A percentile compares a stretch with the other conserved stretches of the same genome.
These are phyloP conservation scores for Penicillium cinerascens DNA, from an alignment of 495 filamentous ascomycete species.

Conservation along the genomic window DNA sequence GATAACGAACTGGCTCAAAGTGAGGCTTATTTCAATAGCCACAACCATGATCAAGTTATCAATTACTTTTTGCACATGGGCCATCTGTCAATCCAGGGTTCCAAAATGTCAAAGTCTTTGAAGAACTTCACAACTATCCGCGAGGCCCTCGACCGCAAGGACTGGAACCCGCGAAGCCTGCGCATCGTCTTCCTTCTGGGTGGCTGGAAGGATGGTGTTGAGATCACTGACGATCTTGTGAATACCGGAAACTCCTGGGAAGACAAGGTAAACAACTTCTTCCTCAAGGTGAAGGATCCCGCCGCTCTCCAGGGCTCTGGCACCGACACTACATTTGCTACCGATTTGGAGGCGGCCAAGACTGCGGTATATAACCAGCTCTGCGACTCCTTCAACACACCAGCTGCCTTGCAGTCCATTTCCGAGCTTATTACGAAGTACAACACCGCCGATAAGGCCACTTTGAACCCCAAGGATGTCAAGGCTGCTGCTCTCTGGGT, in stretches of 20 bases:
- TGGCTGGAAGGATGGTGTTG: constrained; percentile 85
- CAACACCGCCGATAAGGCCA: constrained; percentile 63
- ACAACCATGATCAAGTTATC: constrained; percentile 68
- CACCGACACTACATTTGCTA: constrained; percentile 29
- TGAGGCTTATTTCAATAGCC: constrained; percentile 68
- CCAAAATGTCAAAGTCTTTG: constrained; percentile 91
- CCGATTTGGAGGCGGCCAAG: constrained; percentile 60
- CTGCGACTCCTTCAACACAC: constrained; percentile 87
- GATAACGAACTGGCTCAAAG: constrained; percentile 95
- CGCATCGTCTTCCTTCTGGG: constrained; percentile 86
- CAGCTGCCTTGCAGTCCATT: constrained; percentile 68
- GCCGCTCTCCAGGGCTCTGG: constrained; percentile 36
- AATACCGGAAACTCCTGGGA: constrained; percentile 76
- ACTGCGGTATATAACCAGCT: constrained; percentile 62
- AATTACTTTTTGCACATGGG: constrained; percentile 98
- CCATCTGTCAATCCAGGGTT: constrained; percentile 82
- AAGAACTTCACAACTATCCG: constrained; percentile 98
- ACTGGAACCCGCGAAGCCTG: constrained; percentile 77
- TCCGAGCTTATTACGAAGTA: constrained; percentile 69
- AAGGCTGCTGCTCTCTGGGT: constrained; percentile 71
- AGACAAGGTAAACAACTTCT: constrained; percentile 82
- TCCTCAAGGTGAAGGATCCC: constrained; percentile 63
- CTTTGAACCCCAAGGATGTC: constrained; percentile 49
- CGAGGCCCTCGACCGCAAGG: constrained; percentile 68
- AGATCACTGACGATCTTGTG: constrained; percentile 81